Evolutionary conservation across 257 asterid genomes (phyloP), one percentile per base, ranked within the genome.

Genomic region (Nicotiana knightiana): DNA sequence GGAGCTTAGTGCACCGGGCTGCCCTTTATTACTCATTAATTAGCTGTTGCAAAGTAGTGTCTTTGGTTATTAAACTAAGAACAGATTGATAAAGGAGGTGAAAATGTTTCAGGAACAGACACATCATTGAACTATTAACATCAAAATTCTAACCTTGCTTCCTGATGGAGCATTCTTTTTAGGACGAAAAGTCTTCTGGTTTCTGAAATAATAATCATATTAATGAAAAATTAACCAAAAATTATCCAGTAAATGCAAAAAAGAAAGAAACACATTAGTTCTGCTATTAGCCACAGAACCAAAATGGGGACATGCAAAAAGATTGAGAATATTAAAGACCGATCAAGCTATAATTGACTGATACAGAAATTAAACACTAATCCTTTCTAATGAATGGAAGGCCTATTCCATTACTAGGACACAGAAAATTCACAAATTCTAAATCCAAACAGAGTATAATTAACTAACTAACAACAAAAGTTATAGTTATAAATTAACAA

Each of bases 131-230:
- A 26, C 37, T 1, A 5, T 32, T 1, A 63, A 26, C 18, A 26
- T 1, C 51, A 15, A 11, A 26, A 63, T 12, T 64, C 59, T 46
- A 24, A 71, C 98, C 98, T 94, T 94, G 88, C 94, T 95, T 88
- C 98, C 98, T 16, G 98, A 95, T 10, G 97, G 98, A 26, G 97
- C 97, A 88, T 93, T 95, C 83, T 95, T 93, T 82, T 95, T 95
- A 67, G 98, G 98, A 67, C 98, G 97, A 88, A 95, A 95, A 4
- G 98, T 95, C 86, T 91, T 90, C 83, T 95, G 98, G 73, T 92
- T 95, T 92, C 99, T 95, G 59, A 43, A 71, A 71, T 24, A 71
- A 71, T 24, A n/a, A 71, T 46, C 71, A 30, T 28, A 65, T 64
- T 7, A 68, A 39, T 61, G 66, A 21, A 61, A 16, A 61, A 61